These are phyloP conservation scores for Benincasa hispida DNA, from an alignment of 306 rosid genomes.

Conservation along the genomic window DNA sequence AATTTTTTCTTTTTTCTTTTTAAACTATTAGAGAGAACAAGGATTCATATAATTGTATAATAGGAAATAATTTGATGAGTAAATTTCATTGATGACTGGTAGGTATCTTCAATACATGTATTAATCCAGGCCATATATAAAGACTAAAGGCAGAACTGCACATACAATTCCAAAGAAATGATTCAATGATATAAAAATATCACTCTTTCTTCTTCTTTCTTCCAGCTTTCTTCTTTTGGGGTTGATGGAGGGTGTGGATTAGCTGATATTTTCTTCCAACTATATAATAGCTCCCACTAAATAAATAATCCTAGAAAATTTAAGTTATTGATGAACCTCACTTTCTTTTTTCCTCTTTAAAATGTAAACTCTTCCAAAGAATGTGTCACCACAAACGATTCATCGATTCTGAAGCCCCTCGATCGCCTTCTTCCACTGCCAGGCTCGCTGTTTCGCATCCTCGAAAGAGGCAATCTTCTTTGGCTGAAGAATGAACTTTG, in stretches of 20 bases:
- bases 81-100: slow-evolving; percentile 6
- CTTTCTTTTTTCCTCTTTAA: slow-evolving; percentile 30
- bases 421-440: slow-evolving; percentile 94
- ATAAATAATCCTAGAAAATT: slow-evolving; percentile 23
- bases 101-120: neutral
- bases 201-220: slow-evolving; percentile 2
- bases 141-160: slow-evolving; percentile 1
- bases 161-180: slow-evolving; percentile 3
- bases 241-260: neutral
- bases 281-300: slow-evolving; percentile 26
- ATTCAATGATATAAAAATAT: neutral
- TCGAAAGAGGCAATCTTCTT: slow-evolving; percentile 81
- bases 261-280: slow-evolving; percentile 21
- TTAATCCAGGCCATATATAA: neutral
- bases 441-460: slow-evolving; percentile 88
- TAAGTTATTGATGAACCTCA: slow-evolving; percentile 13
- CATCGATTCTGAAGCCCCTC: slow-evolving; percentile 96
- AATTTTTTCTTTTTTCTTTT: no score
- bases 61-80: neutral
- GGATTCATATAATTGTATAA: neutral
- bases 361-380: slow-evolving; percentile 26
- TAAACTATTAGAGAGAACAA: neutral
- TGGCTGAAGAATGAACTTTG: slow-evolving; percentile 44
- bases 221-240: slow-evolving; percentile 8
- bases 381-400: slow-evolving; percentile 22